Conservation (phyloP, 768 basidiomycete species). For the Russula brevipes region DNA sequence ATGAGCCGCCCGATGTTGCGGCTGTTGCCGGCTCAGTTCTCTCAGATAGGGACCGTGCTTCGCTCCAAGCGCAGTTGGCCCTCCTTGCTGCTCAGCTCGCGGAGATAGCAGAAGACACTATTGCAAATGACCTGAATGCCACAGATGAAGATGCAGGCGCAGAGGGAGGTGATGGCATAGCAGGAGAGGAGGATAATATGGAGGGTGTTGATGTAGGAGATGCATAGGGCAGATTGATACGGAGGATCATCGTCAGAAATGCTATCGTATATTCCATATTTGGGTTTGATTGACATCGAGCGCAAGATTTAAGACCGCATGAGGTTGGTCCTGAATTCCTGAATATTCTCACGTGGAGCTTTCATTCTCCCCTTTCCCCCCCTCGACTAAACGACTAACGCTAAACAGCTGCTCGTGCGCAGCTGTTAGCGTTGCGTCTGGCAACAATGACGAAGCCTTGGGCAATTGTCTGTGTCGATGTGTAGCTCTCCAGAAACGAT, state of each 20-base stretch:
- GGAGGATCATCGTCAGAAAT: background rate
- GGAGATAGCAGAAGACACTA: conserved; percentile 49
- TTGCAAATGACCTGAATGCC: conserved; percentile 20
- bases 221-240: background rate
- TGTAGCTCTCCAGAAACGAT: background rate
- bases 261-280: background rate
- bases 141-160: conserved; percentile 7
- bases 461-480: background rate
- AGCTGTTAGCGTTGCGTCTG: too few relatives aligned
- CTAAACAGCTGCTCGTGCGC: too few relatives aligned
- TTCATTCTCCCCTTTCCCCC: background rate
- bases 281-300: conserved; percentile 3
- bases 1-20: conserved; percentile 12
- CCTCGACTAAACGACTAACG: too few relatives aligned
- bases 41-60: conserved; percentile 50
- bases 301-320: background rate
- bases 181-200: conserved; percentile 26
- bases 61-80: conserved; percentile 67
- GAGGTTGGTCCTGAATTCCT: background rate
- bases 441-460: too few relatives aligned
- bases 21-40: conserved; percentile 26
- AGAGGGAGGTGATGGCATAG: conserved; percentile 2
- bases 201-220: conserved; percentile 23
- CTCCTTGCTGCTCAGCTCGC: conserved; percentile 67
- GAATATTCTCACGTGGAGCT: background rate